Evolutionary conservation across 768 basidiomycete species (phyloP).

Genomic region (Jaapia argillacea): DNA sequence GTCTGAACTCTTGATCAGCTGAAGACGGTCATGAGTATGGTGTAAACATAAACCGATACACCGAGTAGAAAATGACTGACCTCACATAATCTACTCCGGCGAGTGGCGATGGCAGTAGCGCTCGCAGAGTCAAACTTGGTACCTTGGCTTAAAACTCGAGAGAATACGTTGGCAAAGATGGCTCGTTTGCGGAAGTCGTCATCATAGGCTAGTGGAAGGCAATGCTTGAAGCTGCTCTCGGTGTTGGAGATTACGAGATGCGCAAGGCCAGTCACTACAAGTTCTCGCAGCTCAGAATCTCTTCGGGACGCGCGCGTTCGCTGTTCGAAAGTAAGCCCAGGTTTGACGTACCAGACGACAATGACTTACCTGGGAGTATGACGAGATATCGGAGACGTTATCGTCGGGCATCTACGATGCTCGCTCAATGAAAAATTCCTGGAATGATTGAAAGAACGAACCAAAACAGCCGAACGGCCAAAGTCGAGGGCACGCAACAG

Average conservation of each 20-base stretch:
- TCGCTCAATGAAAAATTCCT: background rate
- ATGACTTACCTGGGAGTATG: slow-evolving; percentile 12
- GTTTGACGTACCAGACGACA: background rate
- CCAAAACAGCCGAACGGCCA: slow-evolving; percentile 36
- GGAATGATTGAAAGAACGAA: slow-evolving; percentile 14
- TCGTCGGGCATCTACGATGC: slow-evolving; percentile 13
- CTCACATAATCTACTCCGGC: slow-evolving; percentile 24
- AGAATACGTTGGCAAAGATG: slow-evolving; percentile 81
- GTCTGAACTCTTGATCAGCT: slow-evolving; percentile 70
- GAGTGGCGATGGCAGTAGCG: slow-evolving; percentile 5
- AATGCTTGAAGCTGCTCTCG: slow-evolving; percentile 85
- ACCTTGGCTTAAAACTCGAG: slow-evolving; percentile 70
- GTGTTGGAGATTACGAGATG: slow-evolving; percentile 79
- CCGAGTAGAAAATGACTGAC: slow-evolving; percentile 10
- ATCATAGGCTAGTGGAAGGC: slow-evolving; percentile 71
- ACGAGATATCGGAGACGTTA: slow-evolving; percentile 17
- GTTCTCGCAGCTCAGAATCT: slow-evolving; percentile 48
- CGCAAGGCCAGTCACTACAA: slow-evolving; percentile 72
- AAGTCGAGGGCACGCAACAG: slow-evolving; percentile 53
- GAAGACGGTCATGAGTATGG: slow-evolving; percentile 2
- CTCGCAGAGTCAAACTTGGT: slow-evolving; percentile 63
- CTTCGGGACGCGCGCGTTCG: slow-evolving; percentile 8
- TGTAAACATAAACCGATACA: background rate
- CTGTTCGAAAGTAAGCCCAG: background rate
- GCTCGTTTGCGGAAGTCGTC: slow-evolving; percentile 55